Evolutionary conservation across 176 grass and related monocot species (phyloP), one percentile per base, ranked within the genome.

Genomic region (Thalia dealbata): DNA sequence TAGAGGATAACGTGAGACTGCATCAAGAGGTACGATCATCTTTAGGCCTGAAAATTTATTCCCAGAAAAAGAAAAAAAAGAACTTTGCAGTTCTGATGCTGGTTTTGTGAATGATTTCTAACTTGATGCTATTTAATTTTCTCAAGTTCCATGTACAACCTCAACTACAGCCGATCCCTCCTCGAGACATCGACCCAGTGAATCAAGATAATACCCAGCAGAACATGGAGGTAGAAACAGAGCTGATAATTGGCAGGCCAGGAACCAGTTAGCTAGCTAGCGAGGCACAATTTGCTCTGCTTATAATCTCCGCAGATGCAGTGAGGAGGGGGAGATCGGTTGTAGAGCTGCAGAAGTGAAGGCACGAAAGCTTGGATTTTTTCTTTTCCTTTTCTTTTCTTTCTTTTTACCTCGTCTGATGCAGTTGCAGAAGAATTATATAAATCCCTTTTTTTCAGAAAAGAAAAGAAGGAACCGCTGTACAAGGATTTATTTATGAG

Each of bases 201-300:
- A 29, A 52, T 52, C 25, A n/a, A n/a, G n/a, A 29, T 52, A 14
- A 6, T 7, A 15, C 18, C 21, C 19, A 69, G 0, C 35, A 21
- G 44, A 44, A 52, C 10, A 72, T n/a, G 15, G 70, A 54, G 70
- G 70, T 72, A 19, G 70, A 72, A 52, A 72, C 70, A 29, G 70
- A 52, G 14, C 70, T 72, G 14, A 30, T 52, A 30, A 72, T 72
- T 30, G 70, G 44, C 14, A 52, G 46, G 45, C 70, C 70, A 54
- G 45, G 70, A 52, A 72, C 18, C 44, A 10, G 66, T 24, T 72
- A 10, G 66, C 48, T 72, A 10, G 70, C 32, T 4, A 38, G 32
- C 32, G 4, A 38, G 32, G 32, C 32, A 38, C 32, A 38, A 4
- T 38, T 38, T 38, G 32, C 32, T 38, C 32, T 38, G 32, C 32